phyloP scores from a whole-genome alignment of 1,284 basidiomycete genomes.

The Moesziomyces antarcticus region DNA sequence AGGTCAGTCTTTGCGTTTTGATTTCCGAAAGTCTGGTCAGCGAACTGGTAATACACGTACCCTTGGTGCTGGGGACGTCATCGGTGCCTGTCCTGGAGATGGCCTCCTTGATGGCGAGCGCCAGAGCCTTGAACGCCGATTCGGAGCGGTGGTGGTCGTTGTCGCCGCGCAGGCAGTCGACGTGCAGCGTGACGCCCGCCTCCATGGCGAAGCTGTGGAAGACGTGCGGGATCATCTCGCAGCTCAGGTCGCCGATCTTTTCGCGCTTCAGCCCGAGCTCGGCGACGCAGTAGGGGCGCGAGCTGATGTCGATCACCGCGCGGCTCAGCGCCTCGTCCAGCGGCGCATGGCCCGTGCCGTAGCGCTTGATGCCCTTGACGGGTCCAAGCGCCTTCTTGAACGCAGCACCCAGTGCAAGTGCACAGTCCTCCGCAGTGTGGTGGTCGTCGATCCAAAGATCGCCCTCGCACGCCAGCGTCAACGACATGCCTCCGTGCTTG shows the following conservation, averaged over 20 bases:
- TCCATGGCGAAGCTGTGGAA: slow-evolving; percentile 93
- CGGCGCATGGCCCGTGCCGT: slow-evolving; percentile 95
- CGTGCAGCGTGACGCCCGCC: slow-evolving; percentile 88
- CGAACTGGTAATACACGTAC: slow-evolving; percentile 69
- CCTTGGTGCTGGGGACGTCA: slow-evolving; percentile 97
- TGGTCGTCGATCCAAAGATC: slow-evolving; percentile 99
- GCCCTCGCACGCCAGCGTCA: slow-evolving; percentile 89
- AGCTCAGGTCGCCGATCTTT: slow-evolving; percentile 88
- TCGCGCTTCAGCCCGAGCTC: slow-evolving; percentile 83
- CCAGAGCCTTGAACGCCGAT: slow-evolving; percentile 96
- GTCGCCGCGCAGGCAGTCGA: slow-evolving; percentile 91
- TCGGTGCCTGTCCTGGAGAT: slow-evolving; percentile 87
- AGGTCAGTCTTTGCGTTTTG: background rate
- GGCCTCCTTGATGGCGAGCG: slow-evolving; percentile 92
- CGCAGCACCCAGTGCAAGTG: slow-evolving; percentile 89
- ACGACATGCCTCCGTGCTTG: slow-evolving; percentile 72
- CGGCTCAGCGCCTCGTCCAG: slow-evolving; percentile 89
- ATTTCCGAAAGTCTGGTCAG: background rate
- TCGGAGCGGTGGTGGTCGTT: slow-evolving; percentile 99
- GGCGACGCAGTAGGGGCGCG: slow-evolving; percentile 92
- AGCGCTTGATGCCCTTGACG: slow-evolving; percentile 90
- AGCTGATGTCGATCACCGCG: slow-evolving; percentile 97
- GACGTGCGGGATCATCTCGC: slow-evolving; percentile 95
- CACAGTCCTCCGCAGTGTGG: slow-evolving; percentile 95
- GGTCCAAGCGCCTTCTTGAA: slow-evolving; percentile 97